Conservation (phyloP, 1,139 yeast genomes). For the Protomyces inundatus region DNA sequence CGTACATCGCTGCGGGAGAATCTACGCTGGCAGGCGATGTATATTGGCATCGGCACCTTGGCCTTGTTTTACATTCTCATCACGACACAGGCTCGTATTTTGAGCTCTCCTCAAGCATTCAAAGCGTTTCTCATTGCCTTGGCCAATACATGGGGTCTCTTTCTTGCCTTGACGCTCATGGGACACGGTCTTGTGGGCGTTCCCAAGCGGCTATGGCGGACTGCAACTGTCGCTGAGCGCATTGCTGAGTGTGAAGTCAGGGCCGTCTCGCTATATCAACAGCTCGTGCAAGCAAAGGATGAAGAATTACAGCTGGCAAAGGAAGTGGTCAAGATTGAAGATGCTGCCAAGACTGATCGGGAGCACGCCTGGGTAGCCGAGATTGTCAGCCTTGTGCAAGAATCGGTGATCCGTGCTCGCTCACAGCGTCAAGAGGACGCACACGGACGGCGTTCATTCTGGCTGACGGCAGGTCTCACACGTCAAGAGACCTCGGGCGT, state of each 20-base stretch:
- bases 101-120: constrained; percentile 22
- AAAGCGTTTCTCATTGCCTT: constrained; percentile 68
- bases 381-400: constrained; percentile 35
- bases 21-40: constrained; percentile 55
- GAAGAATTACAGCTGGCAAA: constrained; percentile 61
- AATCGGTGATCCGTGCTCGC: constrained; percentile 12
- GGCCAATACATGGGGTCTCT: constrained; percentile 72
- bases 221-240: constrained; percentile 35
- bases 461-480: constrained; percentile 29
- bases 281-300: constrained; percentile 59
- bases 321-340: constrained; percentile 51
- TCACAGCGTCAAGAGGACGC: not conserved
- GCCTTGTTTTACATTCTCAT: constrained; percentile 59
- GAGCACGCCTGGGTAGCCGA: constrained; percentile 42
- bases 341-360: constrained; percentile 39
- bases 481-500: not conserved
- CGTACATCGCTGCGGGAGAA: constrained; percentile 56
- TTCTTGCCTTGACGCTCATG: constrained; percentile 75
- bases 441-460: constrained; percentile 30
- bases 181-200: constrained; percentile 70
- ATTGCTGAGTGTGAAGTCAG: constrained; percentile 48
- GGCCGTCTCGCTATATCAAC: constrained; percentile 57
- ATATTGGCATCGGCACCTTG: constrained; percentile 50
- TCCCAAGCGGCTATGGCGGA: constrained; percentile 49
- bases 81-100: constrained; percentile 57